Conservation (phyloP, 129 eudicot genomes). For the Escallonia rubra region DNA sequence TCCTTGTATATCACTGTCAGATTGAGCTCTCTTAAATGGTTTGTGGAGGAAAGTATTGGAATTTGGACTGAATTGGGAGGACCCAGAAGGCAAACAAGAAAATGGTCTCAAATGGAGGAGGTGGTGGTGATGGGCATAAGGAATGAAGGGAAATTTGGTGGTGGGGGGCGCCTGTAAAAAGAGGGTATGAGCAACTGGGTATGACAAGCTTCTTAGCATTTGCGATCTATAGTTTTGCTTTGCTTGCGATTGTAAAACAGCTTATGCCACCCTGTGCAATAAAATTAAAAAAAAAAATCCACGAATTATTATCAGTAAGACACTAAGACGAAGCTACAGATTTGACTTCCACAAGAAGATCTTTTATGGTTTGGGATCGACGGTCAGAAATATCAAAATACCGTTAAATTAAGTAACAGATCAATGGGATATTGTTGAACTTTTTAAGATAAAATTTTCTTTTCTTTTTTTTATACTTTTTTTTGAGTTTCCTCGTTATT, state of each 20-base stretch:
- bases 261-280: not conserved
- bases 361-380: too few species aligned
- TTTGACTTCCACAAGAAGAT: too few species aligned
- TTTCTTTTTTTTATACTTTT: too few species aligned
- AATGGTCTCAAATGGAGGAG: constrained; percentile 5
- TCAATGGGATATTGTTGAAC: too few species aligned
- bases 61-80: constrained; percentile 7
- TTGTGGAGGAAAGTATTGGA: not conserved
- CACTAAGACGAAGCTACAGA: too few species aligned
- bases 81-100: constrained; percentile 13
- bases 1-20: constrained; percentile 21
- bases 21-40: constrained; percentile 8
- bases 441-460: too few species aligned
- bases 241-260: not conserved
- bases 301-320: too few species aligned
- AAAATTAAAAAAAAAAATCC: not conserved
- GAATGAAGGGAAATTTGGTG: not conserved
- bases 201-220: constrained; percentile 19
- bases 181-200: constrained; percentile 16
- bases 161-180: not conserved
- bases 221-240: not conserved
- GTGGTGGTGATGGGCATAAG: not conserved
- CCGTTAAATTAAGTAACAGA: too few species aligned
- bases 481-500: too few species aligned
- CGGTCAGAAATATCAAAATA: too few species aligned